A percentile compares a stretch with the other conserved stretches of the same genome.
These are phyloP conservation scores for Clavariopsis aquatica DNA, from an alignment of 495 filamentous ascomycete genomes.

Conservation along the genomic window DNA sequence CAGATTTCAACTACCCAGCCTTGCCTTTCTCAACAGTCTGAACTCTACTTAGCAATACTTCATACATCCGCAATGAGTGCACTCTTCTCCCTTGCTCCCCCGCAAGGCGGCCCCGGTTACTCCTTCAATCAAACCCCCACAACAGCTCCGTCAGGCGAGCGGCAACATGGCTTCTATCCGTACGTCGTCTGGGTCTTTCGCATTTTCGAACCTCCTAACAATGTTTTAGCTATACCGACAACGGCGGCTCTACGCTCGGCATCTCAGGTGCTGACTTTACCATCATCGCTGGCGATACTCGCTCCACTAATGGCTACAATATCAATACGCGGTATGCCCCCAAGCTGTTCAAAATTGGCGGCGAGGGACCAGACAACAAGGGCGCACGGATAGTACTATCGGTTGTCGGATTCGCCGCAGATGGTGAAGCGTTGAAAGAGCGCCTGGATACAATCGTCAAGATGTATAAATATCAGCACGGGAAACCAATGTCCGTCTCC, in stretches of 20 bases:
- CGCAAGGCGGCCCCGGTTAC: conserved; percentile 52
- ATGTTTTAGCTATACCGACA: conserved; percentile 88
- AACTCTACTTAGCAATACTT: neutral
- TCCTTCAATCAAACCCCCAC: conserved; percentile 58
- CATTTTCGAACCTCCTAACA: conserved; percentile 33
- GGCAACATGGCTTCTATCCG: conserved; percentile 92
- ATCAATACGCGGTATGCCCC: conserved; percentile 94
- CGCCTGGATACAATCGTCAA: conserved; percentile 87
- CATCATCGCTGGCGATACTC: conserved; percentile 94
- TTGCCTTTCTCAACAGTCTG: neutral
- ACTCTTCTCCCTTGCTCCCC: conserved; percentile 40
- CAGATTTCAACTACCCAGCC: neutral
- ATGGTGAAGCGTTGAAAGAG: conserved; percentile 87
- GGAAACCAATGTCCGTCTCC: conserved; percentile 86
- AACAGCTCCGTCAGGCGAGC: conserved; percentile 47
- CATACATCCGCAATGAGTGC: conserved; percentile 43
- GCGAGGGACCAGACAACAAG: conserved; percentile 77
- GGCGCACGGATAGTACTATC: conserved; percentile 84
- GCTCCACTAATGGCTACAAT: conserved; percentile 92
- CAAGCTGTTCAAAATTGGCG: conserved; percentile 96
- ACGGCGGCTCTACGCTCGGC: conserved; percentile 93
- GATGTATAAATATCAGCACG: conserved; percentile 95
- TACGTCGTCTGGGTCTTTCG: conserved; percentile 50
- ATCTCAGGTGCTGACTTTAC: conserved; percentile 92
- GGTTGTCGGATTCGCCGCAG: conserved; percentile 93